Evolutionary conservation across 306 rosid genomes (phyloP).

Genomic region (Purshia tridentata): DNA sequence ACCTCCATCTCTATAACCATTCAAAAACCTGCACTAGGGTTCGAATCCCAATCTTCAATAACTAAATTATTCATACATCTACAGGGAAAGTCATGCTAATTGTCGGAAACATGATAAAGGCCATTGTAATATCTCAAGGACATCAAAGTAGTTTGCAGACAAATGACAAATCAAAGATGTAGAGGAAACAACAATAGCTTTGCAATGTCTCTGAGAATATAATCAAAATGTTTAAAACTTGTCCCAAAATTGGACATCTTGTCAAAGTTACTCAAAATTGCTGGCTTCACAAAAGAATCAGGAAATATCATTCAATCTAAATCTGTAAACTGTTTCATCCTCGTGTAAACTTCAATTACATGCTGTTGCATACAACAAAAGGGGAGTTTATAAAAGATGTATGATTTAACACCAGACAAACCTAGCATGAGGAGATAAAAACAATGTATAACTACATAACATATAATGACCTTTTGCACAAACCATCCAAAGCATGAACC

Average conservation of each 20-base stretch:
- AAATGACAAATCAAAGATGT: neutral
- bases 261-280: neutral
- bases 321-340: neutral
- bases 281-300: slow-evolving; percentile 3
- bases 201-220: neutral
- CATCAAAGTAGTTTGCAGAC: neutral
- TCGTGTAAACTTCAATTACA: neutral
- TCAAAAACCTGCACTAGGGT: neutral
- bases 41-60: neutral
- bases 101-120: neutral
- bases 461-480: neutral
- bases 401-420: neutral
- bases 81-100: neutral
- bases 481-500: neutral
- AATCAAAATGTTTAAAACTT: neutral
- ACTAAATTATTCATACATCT: neutral
- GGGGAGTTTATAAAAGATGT: neutral
- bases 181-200: neutral
- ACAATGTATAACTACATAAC: neutral
- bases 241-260: neutral
- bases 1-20: neutral
- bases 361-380: slow-evolving; percentile 7
- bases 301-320: neutral
- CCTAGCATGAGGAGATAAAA: neutral
- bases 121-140: neutral